These are phyloP conservation scores for Maudiozyma bulderi DNA, from an alignment of 805 yeast genomes.

Conservation along the genomic window DNA sequence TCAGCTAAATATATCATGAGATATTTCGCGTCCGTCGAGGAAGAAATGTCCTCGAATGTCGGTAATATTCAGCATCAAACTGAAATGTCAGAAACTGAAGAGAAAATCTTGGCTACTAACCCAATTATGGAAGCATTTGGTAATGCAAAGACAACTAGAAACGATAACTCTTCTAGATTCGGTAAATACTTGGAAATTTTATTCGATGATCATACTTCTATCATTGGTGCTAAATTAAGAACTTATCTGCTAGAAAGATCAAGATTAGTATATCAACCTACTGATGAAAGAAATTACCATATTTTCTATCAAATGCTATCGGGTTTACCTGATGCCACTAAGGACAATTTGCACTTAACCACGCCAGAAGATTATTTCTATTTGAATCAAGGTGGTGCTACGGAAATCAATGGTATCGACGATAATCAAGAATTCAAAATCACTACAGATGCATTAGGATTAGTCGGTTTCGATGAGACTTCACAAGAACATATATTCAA, in stretches of 20 bases:
- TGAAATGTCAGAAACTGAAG: conserved; percentile 85
- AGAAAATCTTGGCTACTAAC: conserved; percentile 90
- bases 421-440: conserved; percentile 69
- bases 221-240: conserved; percentile 90
- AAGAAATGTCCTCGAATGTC: conserved; percentile 25
- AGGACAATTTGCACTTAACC: conserved; percentile 49
- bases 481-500: conserved; percentile 63
- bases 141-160: conserved; percentile 85
- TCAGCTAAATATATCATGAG: conserved; percentile 96
- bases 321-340: conserved; percentile 52
- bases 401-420: conserved; percentile 63
- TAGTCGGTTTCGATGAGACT: conserved; percentile 61
- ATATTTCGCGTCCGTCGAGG: conserved; percentile 90
- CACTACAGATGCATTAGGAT: conserved; percentile 64
- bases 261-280: conserved; percentile 87
- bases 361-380: conserved; percentile 64
- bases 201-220: conserved; percentile 63
- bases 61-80: conserved; percentile 33
- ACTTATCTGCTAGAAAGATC: conserved; percentile 90
- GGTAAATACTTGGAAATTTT: conserved; percentile 89
- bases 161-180: conserved; percentile 88
- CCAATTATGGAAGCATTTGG: conserved; percentile 89
- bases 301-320: conserved; percentile 82
- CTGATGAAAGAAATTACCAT: conserved; percentile 87
- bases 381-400: conserved; percentile 80